Evolutionary conservation across 768 basidiomycete species (phyloP), one percentile per base, ranked within the genome.

Genomic region (Dacryopinax primogenitus): DNA sequence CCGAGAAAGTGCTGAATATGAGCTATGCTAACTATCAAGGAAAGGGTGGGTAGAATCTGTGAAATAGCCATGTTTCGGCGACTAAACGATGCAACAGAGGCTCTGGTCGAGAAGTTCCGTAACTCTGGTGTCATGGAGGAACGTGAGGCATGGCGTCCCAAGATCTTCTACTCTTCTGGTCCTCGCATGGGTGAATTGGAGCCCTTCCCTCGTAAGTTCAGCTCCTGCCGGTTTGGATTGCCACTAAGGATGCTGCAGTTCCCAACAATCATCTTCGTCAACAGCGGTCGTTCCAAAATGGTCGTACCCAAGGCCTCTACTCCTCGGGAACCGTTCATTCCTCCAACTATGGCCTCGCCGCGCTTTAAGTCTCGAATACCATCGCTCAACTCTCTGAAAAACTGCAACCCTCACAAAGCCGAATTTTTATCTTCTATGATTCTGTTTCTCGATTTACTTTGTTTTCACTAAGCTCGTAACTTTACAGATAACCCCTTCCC

Each of bases 71-170:
- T n/a, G n/a, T n/a, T 68, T 26, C 21, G 21, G 21, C 3, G 23
- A 36, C 23, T 15, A 61, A 35, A 28, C 70, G 88, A 88, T 77
- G 92, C 92, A 61, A 94, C 94, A 73, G 89, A 91, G 74, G 87
- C 90, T 0, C 82, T 92, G 37, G 85, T 94, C 62, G 89, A 90
- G 73, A 92, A 93, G 75, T 94, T 94, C 81, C 88, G 89, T 72
- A 93, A 92, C 71, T 92, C 90, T 30, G 81, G 85, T 64, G 89
- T 92, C 66, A 92, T 93, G 88, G 89, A 92, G 74, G 88, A 90
- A 73, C 82, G 82, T 34, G 86, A 86, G 71, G 80, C 82, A 15
- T 92, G 88, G 86, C 83, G 87, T 26, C 91, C 91, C 2, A 87
- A 88, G 71, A 66, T 68, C 33, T 73, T 74, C 67, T 86, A 85